Percentiles rank a stretch among this genome's conserved stretches.
phyloP scores from a whole-genome alignment of 306 rosid genomes.

The Neltuma alba region DNA sequence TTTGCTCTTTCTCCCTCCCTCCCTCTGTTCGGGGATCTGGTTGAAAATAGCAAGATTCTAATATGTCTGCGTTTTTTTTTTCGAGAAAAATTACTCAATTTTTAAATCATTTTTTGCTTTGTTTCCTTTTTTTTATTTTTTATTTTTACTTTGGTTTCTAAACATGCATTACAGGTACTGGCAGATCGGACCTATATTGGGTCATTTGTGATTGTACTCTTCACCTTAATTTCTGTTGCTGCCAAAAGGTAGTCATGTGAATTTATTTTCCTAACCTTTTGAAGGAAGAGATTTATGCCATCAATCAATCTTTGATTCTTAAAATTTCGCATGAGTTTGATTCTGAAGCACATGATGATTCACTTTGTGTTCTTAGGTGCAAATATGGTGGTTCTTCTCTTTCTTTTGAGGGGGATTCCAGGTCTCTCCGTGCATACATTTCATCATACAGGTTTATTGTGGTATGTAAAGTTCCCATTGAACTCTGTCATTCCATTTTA shows the following conservation, averaged over 20 bases:
- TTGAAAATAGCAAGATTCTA: not conserved
- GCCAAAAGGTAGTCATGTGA: slow-evolving; percentile 58
- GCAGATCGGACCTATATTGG: slow-evolving; percentile 65
- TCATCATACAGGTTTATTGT: slow-evolving; percentile 72
- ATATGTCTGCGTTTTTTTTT: not conserved
- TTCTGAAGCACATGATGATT: slow-evolving; percentile 21
- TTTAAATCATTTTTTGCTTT: not conserved
- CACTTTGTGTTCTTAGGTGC: slow-evolving; percentile 43
- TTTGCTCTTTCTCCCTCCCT: slow-evolving; percentile 2
- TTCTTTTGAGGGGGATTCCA: slow-evolving; percentile 45
- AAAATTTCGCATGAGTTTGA: slow-evolving; percentile 30
- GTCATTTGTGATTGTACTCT: slow-evolving; percentile 45
- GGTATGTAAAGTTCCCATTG: slow-evolving; percentile 54
- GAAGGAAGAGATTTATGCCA: slow-evolving; percentile 23
- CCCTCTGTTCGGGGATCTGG: not conserved
- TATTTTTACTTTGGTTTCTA: slow-evolving; percentile 22
- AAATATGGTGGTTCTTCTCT: slow-evolving; percentile 54
- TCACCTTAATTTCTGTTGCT: slow-evolving; percentile 48
- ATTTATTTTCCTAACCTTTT: slow-evolving; percentile 23
- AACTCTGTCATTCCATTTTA: slow-evolving; percentile 5
- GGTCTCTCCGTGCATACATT: slow-evolving; percentile 54
- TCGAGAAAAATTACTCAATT: not conserved
- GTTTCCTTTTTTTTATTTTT: not conserved
- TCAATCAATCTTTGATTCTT: slow-evolving; percentile 14
- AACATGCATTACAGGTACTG: slow-evolving; percentile 59